Conservation (phyloP, 352 stramenopile genomes). For the Phytopythium litorale region DNA sequence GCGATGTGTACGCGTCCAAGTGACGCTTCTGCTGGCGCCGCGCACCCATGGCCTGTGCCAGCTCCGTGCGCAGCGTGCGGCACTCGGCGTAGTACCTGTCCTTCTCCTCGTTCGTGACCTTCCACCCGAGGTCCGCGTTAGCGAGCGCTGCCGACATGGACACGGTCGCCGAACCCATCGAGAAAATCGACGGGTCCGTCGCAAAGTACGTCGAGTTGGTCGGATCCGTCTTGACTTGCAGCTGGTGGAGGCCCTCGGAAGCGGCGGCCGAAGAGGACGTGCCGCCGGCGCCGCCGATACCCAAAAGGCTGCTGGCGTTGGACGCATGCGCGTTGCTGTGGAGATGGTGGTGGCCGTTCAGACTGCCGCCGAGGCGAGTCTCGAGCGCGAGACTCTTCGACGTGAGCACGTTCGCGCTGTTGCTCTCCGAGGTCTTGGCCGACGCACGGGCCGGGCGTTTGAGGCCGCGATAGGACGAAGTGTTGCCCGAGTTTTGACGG, state of each 20-base stretch:
- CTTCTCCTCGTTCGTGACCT: constrained; percentile 52
- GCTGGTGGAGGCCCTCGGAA: constrained; percentile 17
- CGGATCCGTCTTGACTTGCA: constrained; percentile 57
- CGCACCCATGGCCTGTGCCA: constrained; percentile 44
- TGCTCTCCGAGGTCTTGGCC: constrained; percentile 55
- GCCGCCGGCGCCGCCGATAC: constrained; percentile 8
- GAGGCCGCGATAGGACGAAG: constrained; percentile 45
- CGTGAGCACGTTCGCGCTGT: constrained; percentile 72
- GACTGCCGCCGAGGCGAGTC: constrained; percentile 48
- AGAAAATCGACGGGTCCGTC: constrained; percentile 55
- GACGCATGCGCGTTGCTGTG: constrained; percentile 18
- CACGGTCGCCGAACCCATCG: constrained; percentile 37
- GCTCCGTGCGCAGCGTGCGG: constrained; percentile 57
- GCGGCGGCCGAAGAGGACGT: constrained; percentile 12
- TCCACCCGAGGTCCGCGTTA: constrained; percentile 28
- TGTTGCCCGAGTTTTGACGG: constrained; percentile 56
- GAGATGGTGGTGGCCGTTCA: constrained; percentile 21
- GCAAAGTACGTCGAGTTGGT: constrained; percentile 69
- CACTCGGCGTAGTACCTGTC: constrained; percentile 69
- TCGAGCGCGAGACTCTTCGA: constrained; percentile 70
- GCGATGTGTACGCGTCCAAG: constrained; percentile 25
- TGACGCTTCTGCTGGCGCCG: constrained; percentile 41
- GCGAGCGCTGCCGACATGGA: constrained; percentile 20
- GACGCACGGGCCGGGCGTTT: constrained; percentile 52
- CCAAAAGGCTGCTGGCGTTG: neutral